Base-by-base conservation (phyloP, 1,284 basidiomycete species). In the Meira nashicola region DNA sequence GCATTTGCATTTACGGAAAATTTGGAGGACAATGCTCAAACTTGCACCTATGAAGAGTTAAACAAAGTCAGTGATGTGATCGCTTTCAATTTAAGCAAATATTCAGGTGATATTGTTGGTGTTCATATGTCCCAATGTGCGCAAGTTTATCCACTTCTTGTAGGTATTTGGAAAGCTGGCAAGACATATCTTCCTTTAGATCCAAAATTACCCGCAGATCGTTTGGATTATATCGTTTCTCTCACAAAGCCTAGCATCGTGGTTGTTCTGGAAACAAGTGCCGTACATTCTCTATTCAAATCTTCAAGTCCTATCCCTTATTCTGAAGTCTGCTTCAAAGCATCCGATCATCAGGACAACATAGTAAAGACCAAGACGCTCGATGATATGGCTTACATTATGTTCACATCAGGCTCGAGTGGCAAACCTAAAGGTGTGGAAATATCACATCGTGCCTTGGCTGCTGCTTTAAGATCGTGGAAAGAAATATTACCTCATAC, bases 361-460 rank as follows among this genome's bases (percentile, higher is more conserved):
- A 8, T 8, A 33, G 3, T 33, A 8, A 33, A 33, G 28, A 3
- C 28, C 8, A 33, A 8, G 1, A 12, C 39, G 21, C 57, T 76
- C 8, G 66, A 66, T 17, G 47, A 55, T 9, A 57, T 63, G 0
- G 70, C 73, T 54, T 75, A 75, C 57, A 62, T 77, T 41, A 61
- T 77, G 38, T 77, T 77, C 59, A 77, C 74, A 0, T 71, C 68
- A 2, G 74, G 74, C 5, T 68, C 65, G 44, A 77, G 73, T 17
- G 74, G 74, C 39, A 65, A 69, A 59, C 74, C 74, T 2, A 77
- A 77, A 40, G 73, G 71, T 10, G 73, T 75, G 38, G 66, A 70
- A 58, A 65, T 78, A 54, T 62, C 60, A 17, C 76, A 78, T 25
- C 58, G 66, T 15, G 76, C 73, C 0, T 56, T 77, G 23, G 68